Conservation (phyloP, 2,329 filamentous ascomycete genomes). For the Stromatinia cepivora region DNA sequence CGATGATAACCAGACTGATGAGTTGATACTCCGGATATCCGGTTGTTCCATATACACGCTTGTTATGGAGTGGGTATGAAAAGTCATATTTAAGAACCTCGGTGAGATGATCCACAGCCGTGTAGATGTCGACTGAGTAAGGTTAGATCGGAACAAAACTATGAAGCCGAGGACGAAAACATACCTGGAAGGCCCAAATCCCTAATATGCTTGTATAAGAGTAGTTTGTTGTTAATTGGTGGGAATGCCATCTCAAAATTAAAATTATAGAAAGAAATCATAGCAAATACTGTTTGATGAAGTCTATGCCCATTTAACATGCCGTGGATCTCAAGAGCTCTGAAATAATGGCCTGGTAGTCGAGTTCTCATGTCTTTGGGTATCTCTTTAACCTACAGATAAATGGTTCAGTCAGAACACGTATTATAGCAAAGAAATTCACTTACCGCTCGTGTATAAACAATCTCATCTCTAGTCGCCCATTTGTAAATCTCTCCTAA, state of each 20-base stretch:
- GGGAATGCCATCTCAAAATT: conserved; percentile 74
- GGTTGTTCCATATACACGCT: conserved; percentile 48
- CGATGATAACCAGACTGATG: conserved; percentile 68
- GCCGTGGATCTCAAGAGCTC: conserved; percentile 54
- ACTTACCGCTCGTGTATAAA: conserved; percentile 68
- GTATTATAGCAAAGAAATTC: neutral
- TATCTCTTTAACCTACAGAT: conserved; percentile 55
- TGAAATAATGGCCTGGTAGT: conserved; percentile 62
- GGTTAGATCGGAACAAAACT: conserved; percentile 34
- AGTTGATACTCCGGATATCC: conserved; percentile 75
- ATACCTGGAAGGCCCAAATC: conserved; percentile 73
- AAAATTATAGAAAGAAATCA: conserved; percentile 62
- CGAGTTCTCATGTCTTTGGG: conserved; percentile 65
- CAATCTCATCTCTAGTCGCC: conserved; percentile 65
- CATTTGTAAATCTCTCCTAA: conserved; percentile 72
- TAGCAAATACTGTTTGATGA: conserved; percentile 61
- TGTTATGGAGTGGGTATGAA: conserved; percentile 53
- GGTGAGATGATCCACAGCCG: conserved; percentile 56
- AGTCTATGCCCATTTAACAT: conserved; percentile 57
- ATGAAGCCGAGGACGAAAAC: conserved; percentile 34
- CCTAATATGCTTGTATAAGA: conserved; percentile 69
- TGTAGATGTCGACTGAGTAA: conserved; percentile 61
- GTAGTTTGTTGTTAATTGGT: conserved; percentile 65
- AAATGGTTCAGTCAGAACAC: neutral
- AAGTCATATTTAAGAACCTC: conserved; percentile 51